phyloP scores from a whole-genome alignment of 441 rosid species.

The Omphalea diandra region DNA sequence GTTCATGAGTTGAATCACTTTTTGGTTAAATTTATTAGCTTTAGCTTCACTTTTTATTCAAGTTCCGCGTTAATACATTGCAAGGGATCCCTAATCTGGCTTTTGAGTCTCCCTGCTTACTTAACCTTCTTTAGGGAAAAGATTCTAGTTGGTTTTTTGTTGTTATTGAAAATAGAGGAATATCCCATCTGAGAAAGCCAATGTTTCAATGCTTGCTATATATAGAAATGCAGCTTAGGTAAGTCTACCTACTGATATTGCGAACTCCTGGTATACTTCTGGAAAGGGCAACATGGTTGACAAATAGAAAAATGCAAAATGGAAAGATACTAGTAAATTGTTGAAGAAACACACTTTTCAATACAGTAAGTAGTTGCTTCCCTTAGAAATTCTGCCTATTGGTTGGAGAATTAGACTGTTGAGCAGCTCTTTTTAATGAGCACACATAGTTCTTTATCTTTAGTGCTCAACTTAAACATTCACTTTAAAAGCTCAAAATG shows the following conservation, averaged over 20 bases:
- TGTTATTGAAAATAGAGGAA: not conserved
- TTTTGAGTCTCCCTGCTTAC: slow-evolving; percentile 21
- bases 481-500: not conserved
- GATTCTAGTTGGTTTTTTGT: not conserved
- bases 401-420: not conserved
- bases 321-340: not conserved
- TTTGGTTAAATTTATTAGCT: slow-evolving; percentile 21
- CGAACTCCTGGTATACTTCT: not conserved
- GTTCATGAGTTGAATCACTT: slow-evolving; percentile 20
- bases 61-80: slow-evolving; percentile 18
- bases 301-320: not conserved
- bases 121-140: slow-evolving; percentile 11
- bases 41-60: slow-evolving; percentile 14
- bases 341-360: not conserved
- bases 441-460: not conserved
- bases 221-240: not conserved
- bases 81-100: slow-evolving; percentile 43
- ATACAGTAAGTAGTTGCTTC: not conserved
- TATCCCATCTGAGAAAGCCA: slow-evolving; percentile 4
- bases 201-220: not conserved
- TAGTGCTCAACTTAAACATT: not conserved
- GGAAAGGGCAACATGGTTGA: not conserved
- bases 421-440: not conserved
- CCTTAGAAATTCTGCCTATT: not conserved
- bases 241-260: not conserved